These are phyloP conservation scores for Lentinula guzmanii DNA, from an alignment of 768 basidiomycete species.

Conservation along the genomic window DNA sequence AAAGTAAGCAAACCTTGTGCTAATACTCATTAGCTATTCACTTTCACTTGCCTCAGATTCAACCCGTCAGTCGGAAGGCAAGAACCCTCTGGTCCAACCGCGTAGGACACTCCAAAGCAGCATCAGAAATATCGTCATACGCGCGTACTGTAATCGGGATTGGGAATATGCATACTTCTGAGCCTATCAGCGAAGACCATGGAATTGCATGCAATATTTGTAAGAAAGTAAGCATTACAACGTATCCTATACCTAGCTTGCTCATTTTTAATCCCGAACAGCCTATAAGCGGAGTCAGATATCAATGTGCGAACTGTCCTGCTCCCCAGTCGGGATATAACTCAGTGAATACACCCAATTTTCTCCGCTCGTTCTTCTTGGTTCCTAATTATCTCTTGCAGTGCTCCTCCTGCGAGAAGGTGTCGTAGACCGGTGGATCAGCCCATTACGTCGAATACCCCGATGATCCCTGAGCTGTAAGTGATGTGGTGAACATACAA, in stretches of 20 bases:
- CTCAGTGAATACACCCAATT: conserved; percentile 44
- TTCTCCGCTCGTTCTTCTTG: background rate
- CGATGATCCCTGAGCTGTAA: conserved; percentile 67
- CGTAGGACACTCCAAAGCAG: conserved; percentile 39
- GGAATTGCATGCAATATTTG: conserved; percentile 58
- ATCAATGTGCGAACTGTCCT: conserved; percentile 88
- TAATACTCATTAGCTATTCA: background rate
- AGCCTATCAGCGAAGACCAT: conserved; percentile 42
- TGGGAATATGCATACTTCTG: conserved; percentile 28
- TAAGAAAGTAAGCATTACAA: conserved; percentile 35
- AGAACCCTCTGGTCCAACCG: conserved; percentile 65
- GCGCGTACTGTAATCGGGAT: conserved; percentile 63
- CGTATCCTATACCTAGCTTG: background rate
- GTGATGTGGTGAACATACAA: conserved; percentile 23
- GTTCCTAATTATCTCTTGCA: conserved; percentile 21
- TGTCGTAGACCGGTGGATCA: conserved; percentile 76
- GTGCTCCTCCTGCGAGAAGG: conserved; percentile 78
- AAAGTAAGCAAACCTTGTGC: conserved; percentile 40
- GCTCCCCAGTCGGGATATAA: conserved; percentile 67
- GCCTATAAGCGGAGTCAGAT: conserved; percentile 74
- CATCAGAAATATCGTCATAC: conserved; percentile 41
- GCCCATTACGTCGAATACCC: conserved; percentile 44
- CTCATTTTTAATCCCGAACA: conserved; percentile 19
- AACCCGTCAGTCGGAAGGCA: conserved; percentile 70
- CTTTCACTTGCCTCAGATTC: conserved; percentile 26